Conservation (phyloP, 352 stramenopile genomes). For the Globisporangium yorkense region DNA sequence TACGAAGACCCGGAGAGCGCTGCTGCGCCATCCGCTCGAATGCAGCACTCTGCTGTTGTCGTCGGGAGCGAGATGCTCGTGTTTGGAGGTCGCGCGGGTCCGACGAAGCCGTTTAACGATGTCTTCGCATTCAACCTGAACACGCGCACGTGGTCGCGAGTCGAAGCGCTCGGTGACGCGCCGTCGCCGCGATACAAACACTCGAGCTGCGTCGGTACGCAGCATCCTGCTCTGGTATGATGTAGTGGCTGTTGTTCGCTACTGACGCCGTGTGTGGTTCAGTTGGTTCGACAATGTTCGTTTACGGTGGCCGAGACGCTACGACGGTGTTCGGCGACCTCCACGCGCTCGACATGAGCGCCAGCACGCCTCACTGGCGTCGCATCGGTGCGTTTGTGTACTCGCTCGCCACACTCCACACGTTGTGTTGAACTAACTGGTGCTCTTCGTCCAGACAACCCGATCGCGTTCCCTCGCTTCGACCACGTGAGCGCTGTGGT, state of each 20-base stretch:
- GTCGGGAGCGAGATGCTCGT: slow-evolving; percentile 56
- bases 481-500: slow-evolving; percentile 59
- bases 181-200: slow-evolving; percentile 76
- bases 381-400: slow-evolving; percentile 32
- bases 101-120: slow-evolving; percentile 63
- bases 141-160: slow-evolving; percentile 34
- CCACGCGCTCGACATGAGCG: slow-evolving; percentile 50
- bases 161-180: slow-evolving; percentile 19
- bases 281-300: slow-evolving; percentile 68
- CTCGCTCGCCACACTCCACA: background rate
- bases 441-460: slow-evolving; percentile 9
- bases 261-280: background rate
- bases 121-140: slow-evolving; percentile 48
- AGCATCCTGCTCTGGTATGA: background rate
- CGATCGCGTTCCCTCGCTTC: slow-evolving; percentile 26
- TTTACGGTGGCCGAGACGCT: slow-evolving; percentile 64
- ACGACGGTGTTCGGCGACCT: slow-evolving; percentile 69
- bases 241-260: background rate
- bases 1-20: slow-evolving; percentile 13
- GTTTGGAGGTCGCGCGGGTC: slow-evolving; percentile 74
- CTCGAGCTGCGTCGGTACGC: slow-evolving; percentile 44
- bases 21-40: slow-evolving; percentile 33
- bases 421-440: background rate
- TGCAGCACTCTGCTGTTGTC: slow-evolving; percentile 71
- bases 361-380: slow-evolving; percentile 33